Evolutionary conservation across 2,329 filamentous ascomycete species (phyloP).

Genomic region (Epicoccum nigrum): DNA sequence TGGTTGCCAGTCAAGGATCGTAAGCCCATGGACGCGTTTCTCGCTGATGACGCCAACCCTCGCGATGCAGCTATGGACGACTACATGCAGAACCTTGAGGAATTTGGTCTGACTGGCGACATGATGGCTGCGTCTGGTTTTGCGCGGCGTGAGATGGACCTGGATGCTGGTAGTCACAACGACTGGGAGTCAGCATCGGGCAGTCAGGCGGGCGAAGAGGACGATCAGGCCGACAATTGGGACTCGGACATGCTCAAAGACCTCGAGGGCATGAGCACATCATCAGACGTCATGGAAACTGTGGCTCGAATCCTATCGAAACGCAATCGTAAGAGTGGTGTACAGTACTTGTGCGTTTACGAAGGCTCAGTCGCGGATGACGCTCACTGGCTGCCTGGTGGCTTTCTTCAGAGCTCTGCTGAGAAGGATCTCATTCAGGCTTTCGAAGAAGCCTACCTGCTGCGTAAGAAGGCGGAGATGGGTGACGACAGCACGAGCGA

Average conservation of each 20-base stretch:
- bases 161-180: constrained; percentile 40
- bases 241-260: constrained; percentile 53
- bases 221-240: constrained; percentile 46
- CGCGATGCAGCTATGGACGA: constrained; percentile 61
- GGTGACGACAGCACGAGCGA: constrained; percentile 31
- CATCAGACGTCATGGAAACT: constrained; percentile 52
- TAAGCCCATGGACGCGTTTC: constrained; percentile 29
- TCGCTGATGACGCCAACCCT: constrained; percentile 28
- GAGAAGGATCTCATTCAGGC: constrained; percentile 36
- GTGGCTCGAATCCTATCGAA: constrained; percentile 54
- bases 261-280: constrained; percentile 58
- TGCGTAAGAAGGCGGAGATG: constrained; percentile 22
- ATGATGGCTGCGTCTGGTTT: constrained; percentile 34
- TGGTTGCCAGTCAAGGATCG: constrained; percentile 38
- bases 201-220: constrained; percentile 16
- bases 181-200: constrained; percentile 37
- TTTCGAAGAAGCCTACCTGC: constrained; percentile 32
- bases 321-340: constrained; percentile 52
- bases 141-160: constrained; percentile 42
- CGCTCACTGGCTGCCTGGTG: constrained; percentile 56
- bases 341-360: constrained; percentile 61
- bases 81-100: constrained; percentile 71
- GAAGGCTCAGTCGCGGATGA: constrained; percentile 53
- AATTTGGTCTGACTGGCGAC: constrained; percentile 49
- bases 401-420: constrained; percentile 28